Conservation (phyloP, 768 basidiomycete species). For the Mycena capillaripes region DNA sequence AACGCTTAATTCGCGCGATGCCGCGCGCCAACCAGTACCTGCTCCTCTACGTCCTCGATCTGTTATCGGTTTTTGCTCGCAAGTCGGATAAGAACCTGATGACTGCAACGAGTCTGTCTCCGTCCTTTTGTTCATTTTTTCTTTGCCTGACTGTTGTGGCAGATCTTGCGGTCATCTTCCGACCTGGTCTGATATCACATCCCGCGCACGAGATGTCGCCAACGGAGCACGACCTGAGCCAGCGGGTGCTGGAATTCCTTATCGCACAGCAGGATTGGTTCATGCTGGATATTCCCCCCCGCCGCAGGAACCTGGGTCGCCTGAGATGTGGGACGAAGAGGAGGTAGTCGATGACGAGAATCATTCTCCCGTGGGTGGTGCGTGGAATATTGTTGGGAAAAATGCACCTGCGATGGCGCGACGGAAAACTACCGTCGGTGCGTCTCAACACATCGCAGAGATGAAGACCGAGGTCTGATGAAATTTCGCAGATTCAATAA, state of each 20-base stretch:
- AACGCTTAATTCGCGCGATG: constrained; percentile 85
- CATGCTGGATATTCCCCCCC: constrained; percentile 90
- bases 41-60: constrained; percentile 96
- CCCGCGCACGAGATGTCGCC: constrained; percentile 90
- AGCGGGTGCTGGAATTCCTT: constrained; percentile 93
- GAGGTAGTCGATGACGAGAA: constrained; percentile 64
- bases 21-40: constrained; percentile 94
- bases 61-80: constrained; percentile 94
- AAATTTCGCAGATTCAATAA: constrained; percentile 37
- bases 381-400: constrained; percentile 67
- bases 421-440: constrained; percentile 46
- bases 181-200: constrained; percentile 94
- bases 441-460: background rate
- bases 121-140: background rate
- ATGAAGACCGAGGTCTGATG: constrained; percentile 12
- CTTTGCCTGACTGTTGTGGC: constrained; percentile 17
- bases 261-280: constrained; percentile 98
- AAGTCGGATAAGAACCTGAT: constrained; percentile 95
- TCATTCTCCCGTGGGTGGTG: constrained; percentile 55
- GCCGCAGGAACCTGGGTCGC: constrained; percentile 47
- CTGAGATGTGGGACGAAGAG: constrained; percentile 57
- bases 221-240: constrained; percentile 87
- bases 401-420: constrained; percentile 48
- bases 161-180: constrained; percentile 98
- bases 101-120: constrained; percentile 89